Evolutionary conservation across 2,329 filamentous ascomycete genomes (phyloP), one percentile per base, ranked within the genome.

Genomic region (Paramyrothecium sp.): DNA sequence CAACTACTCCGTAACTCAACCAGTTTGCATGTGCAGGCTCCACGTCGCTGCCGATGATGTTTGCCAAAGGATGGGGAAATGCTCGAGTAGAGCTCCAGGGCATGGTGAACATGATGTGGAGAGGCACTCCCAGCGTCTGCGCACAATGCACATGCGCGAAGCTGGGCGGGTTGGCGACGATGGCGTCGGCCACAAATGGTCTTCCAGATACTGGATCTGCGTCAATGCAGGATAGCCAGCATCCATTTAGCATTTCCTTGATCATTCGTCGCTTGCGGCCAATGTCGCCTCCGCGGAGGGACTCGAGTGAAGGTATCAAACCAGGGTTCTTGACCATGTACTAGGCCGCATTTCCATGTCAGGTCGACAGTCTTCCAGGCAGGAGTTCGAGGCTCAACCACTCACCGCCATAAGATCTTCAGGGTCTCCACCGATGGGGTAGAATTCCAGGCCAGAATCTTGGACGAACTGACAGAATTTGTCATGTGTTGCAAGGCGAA

Each of bases 401-500:
- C 47, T 49, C 20, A 49, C 47, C 11, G 64, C 63, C 65, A 65
- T 77, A 44, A 76, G 64, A 56, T 76, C 73, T 11, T 76, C 71
- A 0, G 82, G 81, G 54, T 84, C 76, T 2, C 81, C 82, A 3
- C 82, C 82, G n/a, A 85, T 82, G 1, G 73, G 71, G 59, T 76
- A 84, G 61, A 84, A 84, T 56, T 84, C 81, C 2, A 85, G 67
- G 0, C 76, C 77, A 3, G 76, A 71, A 11, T 76, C 68, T 12
- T 72, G 67, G 1, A 84, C 79, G 46, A 85, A 83, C 8, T 74
- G 67, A 49, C 75, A 71, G 57, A 85, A 85, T 2, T 75, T 72
- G 26, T 72, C 59, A 62, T 85, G 90, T 0, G 89, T 92, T 1
- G 89, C 89, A 44, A 92, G 85, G 11, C 90, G 81, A 2, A 92